Evolutionary conservation across 208 protist species (phyloP), one percentile per base, ranked within the genome.

Genomic region (Jaenimonas drosophilae): DNA sequence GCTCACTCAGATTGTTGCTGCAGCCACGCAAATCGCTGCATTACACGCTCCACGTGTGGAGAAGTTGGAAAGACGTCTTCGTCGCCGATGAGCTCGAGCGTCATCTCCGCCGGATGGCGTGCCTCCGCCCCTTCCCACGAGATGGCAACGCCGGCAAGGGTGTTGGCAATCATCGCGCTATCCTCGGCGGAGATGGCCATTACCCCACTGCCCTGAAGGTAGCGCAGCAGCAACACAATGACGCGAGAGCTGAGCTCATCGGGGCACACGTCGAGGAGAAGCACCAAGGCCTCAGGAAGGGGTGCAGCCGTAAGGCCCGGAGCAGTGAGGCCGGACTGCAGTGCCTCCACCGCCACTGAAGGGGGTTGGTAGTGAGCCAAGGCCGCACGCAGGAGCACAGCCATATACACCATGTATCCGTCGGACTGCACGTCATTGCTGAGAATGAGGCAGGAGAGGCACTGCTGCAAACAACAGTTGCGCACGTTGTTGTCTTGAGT

Each of bases 71-170:
- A 24, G 12, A 79, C 28, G 23, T 61, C 48, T 30, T 69, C 64
- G 39, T 90, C 81, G 0, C 64, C 76, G 12, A 90, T 39, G 26
- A 80, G 40, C 43, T 90, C 81, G 11, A 90, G 49, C 4, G 84
- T 29, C 67, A 86, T 68, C 51, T 90, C 81, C 1, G 39, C 36
- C 1, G 42, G 29, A 20, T 65, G 19, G 24, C 76, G 63, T 2
- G 11, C 29, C 34, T 72, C 54, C 32, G 23, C 68, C 0, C n/a
- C n/a, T n/a, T n/a, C n/a, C n/a, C n/a, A n/a, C n/a, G n/a, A n/a
- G n/a, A n/a, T n/a, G n/a, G n/a, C n/a, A n/a, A n/a, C n/a, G n/a
- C n/a, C n/a, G n/a, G n/a, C n/a, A n/a, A n/a, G n/a, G n/a, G n/a
- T n/a, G n/a, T n/a, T n/a, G n/a, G n/a, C n/a, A n/a, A n/a, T n/a